phyloP scores from a whole-genome alignment of 116 monocot genomes.

The Posidonia oceanica region DNA sequence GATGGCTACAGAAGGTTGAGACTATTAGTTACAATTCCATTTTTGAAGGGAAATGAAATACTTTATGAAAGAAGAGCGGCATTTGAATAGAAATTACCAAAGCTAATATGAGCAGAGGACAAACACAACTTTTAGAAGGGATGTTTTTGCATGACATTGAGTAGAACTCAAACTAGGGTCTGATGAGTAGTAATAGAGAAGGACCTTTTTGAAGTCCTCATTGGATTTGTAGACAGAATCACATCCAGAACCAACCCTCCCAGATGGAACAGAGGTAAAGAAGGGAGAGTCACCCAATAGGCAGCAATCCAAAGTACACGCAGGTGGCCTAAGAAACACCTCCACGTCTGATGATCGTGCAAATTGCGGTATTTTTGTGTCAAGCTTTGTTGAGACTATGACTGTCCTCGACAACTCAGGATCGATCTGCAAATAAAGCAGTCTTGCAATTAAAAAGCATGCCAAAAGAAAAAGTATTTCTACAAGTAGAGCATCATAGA shows the following conservation, averaged over 20 bases:
- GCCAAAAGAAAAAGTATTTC: not conserved
- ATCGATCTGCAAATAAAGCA: conserved; percentile 44
- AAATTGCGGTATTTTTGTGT: conserved; percentile 89
- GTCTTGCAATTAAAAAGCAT: conserved; percentile 1
- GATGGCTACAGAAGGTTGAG: too few relatives aligned
- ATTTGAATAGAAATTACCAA: too few relatives aligned
- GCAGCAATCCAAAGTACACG: conserved; percentile 52
- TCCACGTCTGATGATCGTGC: conserved; percentile 78
- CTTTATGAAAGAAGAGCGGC: too few relatives aligned
- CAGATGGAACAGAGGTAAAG: conserved; percentile 86
- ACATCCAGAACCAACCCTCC: conserved; percentile 65
- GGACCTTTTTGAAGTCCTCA: conserved; percentile 78
- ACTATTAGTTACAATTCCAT: too few relatives aligned
- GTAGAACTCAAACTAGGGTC: not conserved
- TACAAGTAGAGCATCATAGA: too few relatives aligned
- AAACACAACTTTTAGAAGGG: too few relatives aligned
- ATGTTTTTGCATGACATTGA: not conserved
- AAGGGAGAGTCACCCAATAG: conserved; percentile 70
- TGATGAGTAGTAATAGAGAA: not conserved
- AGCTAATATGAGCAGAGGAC: too few relatives aligned
- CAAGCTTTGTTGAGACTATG: conserved; percentile 79
- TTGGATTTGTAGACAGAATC: conserved; percentile 72
- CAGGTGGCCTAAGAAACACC: conserved; percentile 75
- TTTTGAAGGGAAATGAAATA: too few relatives aligned
- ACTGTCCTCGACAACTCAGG: conserved; percentile 82